These are phyloP conservation scores for Aspergillus fijiensis DNA, from an alignment of 2,329 filamentous ascomycete genomes.

Conservation along the genomic window DNA sequence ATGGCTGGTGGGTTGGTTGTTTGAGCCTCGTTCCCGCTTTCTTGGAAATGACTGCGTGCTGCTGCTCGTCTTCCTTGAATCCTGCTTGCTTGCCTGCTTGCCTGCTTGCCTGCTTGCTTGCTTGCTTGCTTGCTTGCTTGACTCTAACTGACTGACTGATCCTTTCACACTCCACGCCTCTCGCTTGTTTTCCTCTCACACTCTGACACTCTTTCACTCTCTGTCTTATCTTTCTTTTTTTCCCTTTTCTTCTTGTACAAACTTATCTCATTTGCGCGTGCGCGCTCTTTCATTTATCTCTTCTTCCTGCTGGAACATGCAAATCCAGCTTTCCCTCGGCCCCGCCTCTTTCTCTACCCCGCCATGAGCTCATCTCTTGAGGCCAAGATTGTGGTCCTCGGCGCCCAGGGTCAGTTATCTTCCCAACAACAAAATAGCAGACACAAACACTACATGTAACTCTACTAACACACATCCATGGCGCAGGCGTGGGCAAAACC, in stretches of 20 bases:
- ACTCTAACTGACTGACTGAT: constrained; percentile 1
- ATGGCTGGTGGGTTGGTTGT: not conserved
- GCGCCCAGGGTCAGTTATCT: constrained; percentile 46
- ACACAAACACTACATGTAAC: not conserved
- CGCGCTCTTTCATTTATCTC: not conserved
- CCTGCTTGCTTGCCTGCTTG: not conserved
- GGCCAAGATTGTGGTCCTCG: constrained; percentile 55
- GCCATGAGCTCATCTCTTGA: constrained; percentile 51
- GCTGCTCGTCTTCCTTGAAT: not conserved
- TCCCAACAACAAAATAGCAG: not conserved
- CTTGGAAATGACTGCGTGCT: not conserved
- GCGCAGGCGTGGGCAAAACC: constrained; percentile 53
- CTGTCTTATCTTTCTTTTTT: not conserved
- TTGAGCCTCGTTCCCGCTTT: not conserved
- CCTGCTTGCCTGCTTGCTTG: not conserved
- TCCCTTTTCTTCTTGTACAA: not conserved
- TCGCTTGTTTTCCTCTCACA: not conserved
- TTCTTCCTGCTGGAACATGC: constrained; percentile 29
- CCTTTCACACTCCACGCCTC: not conserved
- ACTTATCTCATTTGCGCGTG: not conserved
- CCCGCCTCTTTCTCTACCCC: constrained; percentile 31
- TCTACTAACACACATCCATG: constrained; percentile 3
- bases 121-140: not conserved
- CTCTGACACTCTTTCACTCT: not conserved
- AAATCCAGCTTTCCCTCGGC: constrained; percentile 25